Base-by-base conservation (phyloP, 306 rosid species). In the Erythrophleum fordii region DNA sequence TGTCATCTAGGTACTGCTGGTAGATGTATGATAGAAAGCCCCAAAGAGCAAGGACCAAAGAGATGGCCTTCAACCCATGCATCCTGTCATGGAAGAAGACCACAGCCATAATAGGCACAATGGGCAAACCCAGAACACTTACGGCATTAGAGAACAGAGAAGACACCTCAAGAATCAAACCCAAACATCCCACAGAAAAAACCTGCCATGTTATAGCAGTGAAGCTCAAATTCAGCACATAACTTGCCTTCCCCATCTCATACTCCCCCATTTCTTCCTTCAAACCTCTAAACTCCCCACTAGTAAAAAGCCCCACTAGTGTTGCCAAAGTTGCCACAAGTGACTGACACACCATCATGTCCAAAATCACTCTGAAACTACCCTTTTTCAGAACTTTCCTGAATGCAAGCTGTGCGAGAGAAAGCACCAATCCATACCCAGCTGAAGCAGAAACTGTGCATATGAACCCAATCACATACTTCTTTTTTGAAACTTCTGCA, bases 401-500 rank as follows among this genome's bases (percentile, higher is more conserved):
- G 34, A 83, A 77, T 13, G 84, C 59, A 41, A 81, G 28, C 29
- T 89, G 87, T 39, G 80, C 78, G 8, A 89, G 81, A 46, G 86
- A 81, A 7, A 89, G 85, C 29, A 46, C 41, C 82, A 87, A 82
- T 0, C 87, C 87, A 25, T 76, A 83, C 22, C 72, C 86, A 2
- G 88, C 89, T 0, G 89, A 83, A 49, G 82, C 93, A 11, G 45
- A 79, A 13, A 85, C 67, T 0, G 91, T 81, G 85, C 79, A 83
- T 3, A 83, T 17, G 76, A 85, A 80, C 17, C 89, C 89, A 11
- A 80, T 41, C 9, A 23, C 49, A 29, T 73, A 74, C 25, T 72
- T 83, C 6, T 69, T 53, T n/a, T 72, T 81, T 17, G 73, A 20
- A 28, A 46, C 65, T 3, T 10, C 29, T 0, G 64, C 11, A 1